Evolutionary conservation across 495 filamentous ascomycete genomes (phyloP), one percentile per base, ranked within the genome.

Genomic region (Hyaloscypha bicolor): DNA sequence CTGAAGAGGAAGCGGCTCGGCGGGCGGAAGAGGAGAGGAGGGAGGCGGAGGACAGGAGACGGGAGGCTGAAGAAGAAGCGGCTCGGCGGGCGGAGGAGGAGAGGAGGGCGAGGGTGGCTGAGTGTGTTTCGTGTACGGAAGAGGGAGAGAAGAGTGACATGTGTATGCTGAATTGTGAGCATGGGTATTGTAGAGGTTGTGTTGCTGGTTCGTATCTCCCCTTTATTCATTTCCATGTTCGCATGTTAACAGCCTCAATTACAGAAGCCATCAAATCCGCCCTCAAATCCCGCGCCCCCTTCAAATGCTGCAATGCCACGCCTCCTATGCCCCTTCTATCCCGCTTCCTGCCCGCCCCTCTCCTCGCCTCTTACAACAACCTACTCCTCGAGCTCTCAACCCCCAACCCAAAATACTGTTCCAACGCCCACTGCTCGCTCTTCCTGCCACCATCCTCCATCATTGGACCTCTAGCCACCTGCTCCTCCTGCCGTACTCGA

Each of bases 401-500:
- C n/a, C 59, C 59, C 8, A 63, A 68, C 35, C 66, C 66, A 5
- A 16, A n/a, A 22, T 63, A 68, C 39, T 68, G 66, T 52, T 62
- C 58, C 6, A 25, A 37, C 32, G 42, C 4, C 21, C 39, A 19
- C 60, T 63, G 66, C 39, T 37, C 11, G 4, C 53, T 45, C 22
- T 63, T 68, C 53, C 56, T 68, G 3, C 58, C 59, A 6, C 57
- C 65, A 5, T 37, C 9, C 21, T 63, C 66, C 3, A 25, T 69
- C 60, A 30, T 5, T 16, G 60, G 62, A 4, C 66, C 61, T 6
- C 11, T 64, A 19, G 53, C 66, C 19, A 69, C 30, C 37, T 65
- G 62, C 35, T 56, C 67, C 32, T 52, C 55, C 21, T 69, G 66
- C 35, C 25, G 29, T 3, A 65, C 51, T 31, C 61, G 56, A 1